phyloP scores from a whole-genome alignment of 768 basidiomycete genomes.

The Leccinum rimulosum region DNA sequence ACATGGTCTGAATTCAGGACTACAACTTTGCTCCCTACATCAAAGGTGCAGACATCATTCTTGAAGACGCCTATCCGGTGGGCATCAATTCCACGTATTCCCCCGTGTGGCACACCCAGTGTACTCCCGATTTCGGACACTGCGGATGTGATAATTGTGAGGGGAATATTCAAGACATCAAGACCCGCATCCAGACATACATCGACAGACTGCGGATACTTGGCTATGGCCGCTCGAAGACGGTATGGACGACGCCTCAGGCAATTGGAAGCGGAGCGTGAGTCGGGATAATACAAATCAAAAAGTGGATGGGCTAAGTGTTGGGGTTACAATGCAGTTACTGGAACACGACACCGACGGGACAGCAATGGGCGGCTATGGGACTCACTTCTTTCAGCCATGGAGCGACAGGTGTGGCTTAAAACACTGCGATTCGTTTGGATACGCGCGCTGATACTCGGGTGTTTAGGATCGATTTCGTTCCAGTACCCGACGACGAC shows the following conservation, averaged over 20 bases:
- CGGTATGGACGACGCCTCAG: constrained; percentile 78
- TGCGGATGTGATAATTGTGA: constrained; percentile 74
- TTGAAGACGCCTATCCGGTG: constrained; percentile 44
- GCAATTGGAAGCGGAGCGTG: constrained; percentile 59
- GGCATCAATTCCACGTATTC: constrained; percentile 65
- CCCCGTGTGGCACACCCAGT: constrained; percentile 55
- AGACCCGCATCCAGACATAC: constrained; percentile 63
- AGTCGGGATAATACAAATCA: background rate
- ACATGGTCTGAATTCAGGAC: constrained; percentile 37
- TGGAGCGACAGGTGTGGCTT: constrained; percentile 22
- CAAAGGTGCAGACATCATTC: constrained; percentile 62
- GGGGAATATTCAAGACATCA: constrained; percentile 63
- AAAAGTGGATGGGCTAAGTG: background rate
- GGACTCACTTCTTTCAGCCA: constrained; percentile 25
- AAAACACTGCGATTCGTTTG: background rate
- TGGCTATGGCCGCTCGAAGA: constrained; percentile 63
- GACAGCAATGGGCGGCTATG: constrained; percentile 27
- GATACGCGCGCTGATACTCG: background rate
- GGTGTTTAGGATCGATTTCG: constrained; percentile 25
- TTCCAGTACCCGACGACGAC: constrained; percentile 27
- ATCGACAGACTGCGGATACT: constrained; percentile 54
- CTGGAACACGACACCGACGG: constrained; percentile 31
- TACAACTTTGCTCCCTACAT: constrained; percentile 60
- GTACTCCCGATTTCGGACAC: constrained; percentile 63
- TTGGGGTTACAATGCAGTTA: constrained; percentile 13